Base-by-base conservation (phyloP, 2,329 filamentous ascomycete species). In the Paradendryphiella salina region DNA sequence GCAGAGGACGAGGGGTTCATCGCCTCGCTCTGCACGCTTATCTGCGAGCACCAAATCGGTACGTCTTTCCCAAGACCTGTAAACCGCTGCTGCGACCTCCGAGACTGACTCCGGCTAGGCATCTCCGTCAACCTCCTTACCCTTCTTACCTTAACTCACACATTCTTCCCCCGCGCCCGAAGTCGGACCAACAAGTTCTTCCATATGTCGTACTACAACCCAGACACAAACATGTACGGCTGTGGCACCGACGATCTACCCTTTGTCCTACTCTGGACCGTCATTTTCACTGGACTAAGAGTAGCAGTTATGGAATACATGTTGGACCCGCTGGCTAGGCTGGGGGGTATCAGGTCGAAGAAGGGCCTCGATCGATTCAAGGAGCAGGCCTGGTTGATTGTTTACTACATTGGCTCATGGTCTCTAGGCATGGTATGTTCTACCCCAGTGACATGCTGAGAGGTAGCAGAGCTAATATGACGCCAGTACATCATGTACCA, bases 301-400 rank as follows among this genome's bases (percentile, higher is more conserved):
- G 92, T 90, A 32, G 85, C 84, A 44, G 79, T 84, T 49, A 95
- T 97, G 84, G 92, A 96, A 71, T 94, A 96, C 76, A 66, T 95
- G 10, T 80, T 97, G 43, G 84, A 85, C 15, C 94, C 93, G 5
- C 75, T 95, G 48, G 92, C 88, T 35, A 85, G 83, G 57, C 76
- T 79, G 39, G 81, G 82, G 57, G 93, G 93, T 29, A 83, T 96
- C 63, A 81, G 82, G 63, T 89, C 87, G 68, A 80, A 79, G 69
- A 96, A 96, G 77, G 84, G 85, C 38, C 78, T 87, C 52, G 84
- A 89, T 40, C 84, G 94, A 51, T 96, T 97, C 75, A 90, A 90
- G 56, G 94, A 99, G 77, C 94, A 99, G 76, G 90, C 87, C 38
- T 97, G 93, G 90, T 80, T 96, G 69, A 77, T 95, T 49, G 74